Evolutionary conservation across 2,329 filamentous ascomycete genomes (phyloP).

Genomic region (Ophiostoma himal-ulmi): DNA sequence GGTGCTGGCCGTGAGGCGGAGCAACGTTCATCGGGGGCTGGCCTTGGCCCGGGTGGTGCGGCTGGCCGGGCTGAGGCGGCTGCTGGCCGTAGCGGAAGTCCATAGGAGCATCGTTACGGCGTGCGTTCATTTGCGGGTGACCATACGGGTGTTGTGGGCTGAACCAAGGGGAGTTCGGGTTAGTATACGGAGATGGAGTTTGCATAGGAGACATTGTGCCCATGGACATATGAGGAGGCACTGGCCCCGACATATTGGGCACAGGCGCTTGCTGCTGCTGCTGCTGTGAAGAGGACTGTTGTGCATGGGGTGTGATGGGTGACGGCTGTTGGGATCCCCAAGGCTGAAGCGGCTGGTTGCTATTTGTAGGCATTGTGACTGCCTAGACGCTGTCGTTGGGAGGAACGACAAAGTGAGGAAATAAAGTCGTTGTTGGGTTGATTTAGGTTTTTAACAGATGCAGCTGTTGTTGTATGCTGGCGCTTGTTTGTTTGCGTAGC

Average conservation of each 20-base stretch:
- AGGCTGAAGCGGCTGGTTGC: conserved; percentile 28
- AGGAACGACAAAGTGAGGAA: too few relatives aligned
- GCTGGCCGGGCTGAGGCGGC: conserved; percentile 30
- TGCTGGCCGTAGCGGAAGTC: conserved; percentile 29
- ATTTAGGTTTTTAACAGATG: background rate
- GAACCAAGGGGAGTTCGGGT: conserved; percentile 34
- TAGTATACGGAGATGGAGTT: conserved; percentile 30
- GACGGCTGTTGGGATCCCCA: conserved; percentile 26
- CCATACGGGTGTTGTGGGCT: conserved; percentile 40
- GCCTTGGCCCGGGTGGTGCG: conserved; percentile 34
- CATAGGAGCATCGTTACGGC: conserved; percentile 30
- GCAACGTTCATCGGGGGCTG: conserved; percentile 36
- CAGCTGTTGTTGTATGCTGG: background rate
- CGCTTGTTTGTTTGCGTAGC: background rate
- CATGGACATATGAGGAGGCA: conserved; percentile 4
- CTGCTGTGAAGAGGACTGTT: conserved; percentile 27
- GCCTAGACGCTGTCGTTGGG: background rate
- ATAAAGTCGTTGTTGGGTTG: background rate
- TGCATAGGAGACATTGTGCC: conserved; percentile 10
- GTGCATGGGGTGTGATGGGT: conserved; percentile 10
- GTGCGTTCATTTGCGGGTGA: conserved; percentile 40
- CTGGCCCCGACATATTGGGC: conserved; percentile 9
- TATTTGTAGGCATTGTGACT: conserved; percentile 27
- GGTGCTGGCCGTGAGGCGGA: conserved; percentile 35
- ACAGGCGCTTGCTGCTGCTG: conserved; percentile 16